These are phyloP conservation scores for Moringa oleifera DNA, from an alignment of 345 rosid genomes.

Conservation along the genomic window DNA sequence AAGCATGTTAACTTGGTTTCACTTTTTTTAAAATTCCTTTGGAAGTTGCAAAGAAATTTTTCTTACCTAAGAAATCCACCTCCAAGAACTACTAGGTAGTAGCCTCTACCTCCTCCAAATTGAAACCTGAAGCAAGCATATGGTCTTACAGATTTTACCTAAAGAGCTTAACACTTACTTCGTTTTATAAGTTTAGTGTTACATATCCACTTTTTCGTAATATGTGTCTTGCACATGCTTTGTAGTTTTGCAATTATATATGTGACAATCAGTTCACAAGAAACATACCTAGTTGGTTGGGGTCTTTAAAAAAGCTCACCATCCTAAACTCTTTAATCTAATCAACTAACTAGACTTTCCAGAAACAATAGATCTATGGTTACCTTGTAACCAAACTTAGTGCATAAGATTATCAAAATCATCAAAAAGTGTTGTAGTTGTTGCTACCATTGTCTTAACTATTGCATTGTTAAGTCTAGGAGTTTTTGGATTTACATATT, in stretches of 20 bases:
- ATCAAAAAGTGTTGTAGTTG: conserved; percentile 40
- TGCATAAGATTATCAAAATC: conserved; percentile 42
- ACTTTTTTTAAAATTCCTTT: no score
- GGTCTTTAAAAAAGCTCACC: conserved; percentile 59
- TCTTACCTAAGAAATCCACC: no score
- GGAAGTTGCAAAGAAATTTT: no score
- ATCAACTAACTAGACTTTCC: conserved; percentile 65
- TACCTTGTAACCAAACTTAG: conserved; percentile 47
- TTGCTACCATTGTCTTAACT: conserved; percentile 48
- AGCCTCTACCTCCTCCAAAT: no score
- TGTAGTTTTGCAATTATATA: conserved; percentile 91
- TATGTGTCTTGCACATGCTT: background rate
- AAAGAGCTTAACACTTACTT: background rate
- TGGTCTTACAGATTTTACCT: background rate
- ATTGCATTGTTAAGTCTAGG: conserved; percentile 45
- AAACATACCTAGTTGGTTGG: conserved; percentile 67
- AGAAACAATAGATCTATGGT: conserved; percentile 59
- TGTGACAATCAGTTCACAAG: conserved; percentile 81
- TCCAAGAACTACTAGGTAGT: no score
- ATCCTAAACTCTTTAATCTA: conserved; percentile 79
- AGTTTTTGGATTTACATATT: conserved; percentile 41
- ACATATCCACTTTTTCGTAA: background rate
- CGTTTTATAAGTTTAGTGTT: background rate
- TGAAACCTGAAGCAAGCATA: no score
- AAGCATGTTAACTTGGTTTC: no score